A percentile compares a stretch with the other conserved stretches of the same genome.
These are phyloP conservation scores for Lachancea fermentati DNA, from an alignment of 805 yeast species.

Conservation along the genomic window DNA sequence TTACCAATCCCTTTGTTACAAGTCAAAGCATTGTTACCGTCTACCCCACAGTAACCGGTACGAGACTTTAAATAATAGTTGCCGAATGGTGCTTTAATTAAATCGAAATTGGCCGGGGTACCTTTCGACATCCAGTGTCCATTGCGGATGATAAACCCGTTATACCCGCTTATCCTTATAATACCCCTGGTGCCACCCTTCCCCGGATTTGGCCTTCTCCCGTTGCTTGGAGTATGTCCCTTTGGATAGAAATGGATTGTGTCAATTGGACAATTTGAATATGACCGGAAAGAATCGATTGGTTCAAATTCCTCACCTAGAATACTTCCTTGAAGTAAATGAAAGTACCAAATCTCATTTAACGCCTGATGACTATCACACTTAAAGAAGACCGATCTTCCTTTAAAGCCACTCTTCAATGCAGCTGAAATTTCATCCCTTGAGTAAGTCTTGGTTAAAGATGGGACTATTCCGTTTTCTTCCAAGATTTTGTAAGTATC, in stretches of 20 bases:
- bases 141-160: constrained; percentile 63
- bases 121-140: constrained; percentile 83
- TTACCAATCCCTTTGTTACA: constrained; percentile 32
- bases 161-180: constrained; percentile 31
- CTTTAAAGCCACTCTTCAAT: constrained; percentile 41
- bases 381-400: constrained; percentile 52
- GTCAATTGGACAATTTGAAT: constrained; percentile 56
- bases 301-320: constrained; percentile 58
- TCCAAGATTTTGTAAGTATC: constrained; percentile 65
- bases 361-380: constrained; percentile 49
- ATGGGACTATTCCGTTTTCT: constrained; percentile 69
- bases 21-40: constrained; percentile 23
- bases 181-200: constrained; percentile 23
- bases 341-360: constrained; percentile 67
- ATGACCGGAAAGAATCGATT: constrained; percentile 48
- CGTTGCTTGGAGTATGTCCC: constrained; percentile 31
- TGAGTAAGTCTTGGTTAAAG: constrained; percentile 49
- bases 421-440: constrained; percentile 51
- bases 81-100: constrained; percentile 57
- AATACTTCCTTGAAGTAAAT: constrained; percentile 66
- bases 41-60: constrained; percentile 66
- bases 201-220: constrained; percentile 16
- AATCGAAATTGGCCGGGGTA: constrained; percentile 73
- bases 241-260: constrained; percentile 77
- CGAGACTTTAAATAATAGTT: constrained; percentile 67